Evolutionary conservation across 192 early-diverging fungal genomes (phyloP).

Genomic region (Jimgerdemannia flammicorona): DNA sequence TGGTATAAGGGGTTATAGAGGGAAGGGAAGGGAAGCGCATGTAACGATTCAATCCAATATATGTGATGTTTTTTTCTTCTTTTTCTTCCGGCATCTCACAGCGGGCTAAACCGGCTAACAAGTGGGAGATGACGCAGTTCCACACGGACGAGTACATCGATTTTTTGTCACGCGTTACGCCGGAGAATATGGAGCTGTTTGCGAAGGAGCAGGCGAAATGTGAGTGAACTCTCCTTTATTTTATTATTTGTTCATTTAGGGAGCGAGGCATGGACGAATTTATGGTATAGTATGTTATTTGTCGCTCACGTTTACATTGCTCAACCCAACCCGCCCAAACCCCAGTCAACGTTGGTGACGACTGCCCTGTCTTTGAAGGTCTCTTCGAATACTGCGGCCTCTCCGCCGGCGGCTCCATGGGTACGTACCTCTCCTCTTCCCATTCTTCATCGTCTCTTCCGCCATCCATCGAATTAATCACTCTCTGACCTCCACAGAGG

Average conservation of each 20-base stretch:
- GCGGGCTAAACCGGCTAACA: constrained; percentile 41
- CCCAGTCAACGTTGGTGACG: constrained; percentile 78
- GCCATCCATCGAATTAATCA: not conserved
- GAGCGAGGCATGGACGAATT: not conserved
- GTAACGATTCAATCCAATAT: too few species aligned
- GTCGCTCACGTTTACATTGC: too few species aligned
- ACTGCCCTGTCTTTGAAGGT: constrained; percentile 97
- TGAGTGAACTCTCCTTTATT: constrained; percentile 7
- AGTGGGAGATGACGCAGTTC: constrained; percentile 86
- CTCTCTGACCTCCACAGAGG: constrained; percentile 45
- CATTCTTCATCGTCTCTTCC: not conserved
- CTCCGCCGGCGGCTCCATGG: constrained; percentile 91
- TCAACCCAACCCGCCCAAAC: too few species aligned
- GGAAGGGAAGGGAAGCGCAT: not conserved
- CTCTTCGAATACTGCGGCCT: constrained; percentile 93
- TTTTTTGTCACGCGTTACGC: constrained; percentile 75
- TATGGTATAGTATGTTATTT: not conserved
- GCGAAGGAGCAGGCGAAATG: constrained; percentile 65
- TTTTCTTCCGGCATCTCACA: not conserved
- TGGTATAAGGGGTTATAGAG: not conserved
- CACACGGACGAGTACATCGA: constrained; percentile 93
- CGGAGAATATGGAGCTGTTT: constrained; percentile 68
- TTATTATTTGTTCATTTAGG: not conserved
- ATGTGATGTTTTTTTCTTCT: too few species aligned
- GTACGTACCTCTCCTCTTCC: constrained; percentile 21